These are phyloP conservation scores for Cystofilobasidium ferigula DNA, from an alignment of 768 basidiomycete genomes.

Conservation along the genomic window DNA sequence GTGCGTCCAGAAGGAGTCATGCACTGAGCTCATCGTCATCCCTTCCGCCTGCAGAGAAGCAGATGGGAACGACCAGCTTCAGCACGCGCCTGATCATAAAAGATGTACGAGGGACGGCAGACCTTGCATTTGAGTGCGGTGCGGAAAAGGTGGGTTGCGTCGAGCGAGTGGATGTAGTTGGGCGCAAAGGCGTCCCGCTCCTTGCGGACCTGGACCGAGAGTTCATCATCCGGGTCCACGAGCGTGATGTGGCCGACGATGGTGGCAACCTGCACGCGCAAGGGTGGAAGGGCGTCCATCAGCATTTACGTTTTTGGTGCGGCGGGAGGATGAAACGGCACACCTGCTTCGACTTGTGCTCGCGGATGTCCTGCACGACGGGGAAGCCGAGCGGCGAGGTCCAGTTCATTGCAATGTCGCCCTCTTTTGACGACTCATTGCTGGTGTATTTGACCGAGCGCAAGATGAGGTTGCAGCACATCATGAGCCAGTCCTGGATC, in stretches of 20 bases:
- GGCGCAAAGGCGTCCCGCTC: slow-evolving; percentile 97
- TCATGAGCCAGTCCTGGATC: slow-evolving; percentile 83
- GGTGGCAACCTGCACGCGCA: slow-evolving; percentile 48
- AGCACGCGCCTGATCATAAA: slow-evolving; percentile 7
- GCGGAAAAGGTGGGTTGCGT: slow-evolving; percentile 97
- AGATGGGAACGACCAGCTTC: background rate
- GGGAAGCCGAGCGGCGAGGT: slow-evolving; percentile 90
- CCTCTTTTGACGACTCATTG: too few relatives aligned
- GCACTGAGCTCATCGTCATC: slow-evolving; percentile 85
- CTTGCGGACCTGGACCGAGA: slow-evolving; percentile 72
- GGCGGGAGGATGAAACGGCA: background rate
- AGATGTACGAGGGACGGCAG: slow-evolving; percentile 16
- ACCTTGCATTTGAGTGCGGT: slow-evolving; percentile 79
- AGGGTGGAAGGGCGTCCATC: background rate
- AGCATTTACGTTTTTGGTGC: background rate
- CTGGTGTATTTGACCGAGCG: too few relatives aligned
- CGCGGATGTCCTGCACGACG: slow-evolving; percentile 91
- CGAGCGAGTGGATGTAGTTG: slow-evolving; percentile 94
- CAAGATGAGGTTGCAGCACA: slow-evolving; percentile 69
- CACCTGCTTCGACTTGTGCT: slow-evolving; percentile 61
- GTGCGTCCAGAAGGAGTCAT: slow-evolving; percentile 99
- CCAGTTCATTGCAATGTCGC: slow-evolving; percentile 74
- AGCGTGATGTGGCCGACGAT: slow-evolving; percentile 62
- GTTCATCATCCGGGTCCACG: slow-evolving; percentile 65
- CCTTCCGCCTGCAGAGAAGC: slow-evolving; percentile 47